A percentile compares a stretch with the other conserved stretches of the same genome.
These are phyloP conservation scores for Endocalyx cinctus DNA, from an alignment of 2,329 filamentous ascomycete genomes.

Conservation along the genomic window DNA sequence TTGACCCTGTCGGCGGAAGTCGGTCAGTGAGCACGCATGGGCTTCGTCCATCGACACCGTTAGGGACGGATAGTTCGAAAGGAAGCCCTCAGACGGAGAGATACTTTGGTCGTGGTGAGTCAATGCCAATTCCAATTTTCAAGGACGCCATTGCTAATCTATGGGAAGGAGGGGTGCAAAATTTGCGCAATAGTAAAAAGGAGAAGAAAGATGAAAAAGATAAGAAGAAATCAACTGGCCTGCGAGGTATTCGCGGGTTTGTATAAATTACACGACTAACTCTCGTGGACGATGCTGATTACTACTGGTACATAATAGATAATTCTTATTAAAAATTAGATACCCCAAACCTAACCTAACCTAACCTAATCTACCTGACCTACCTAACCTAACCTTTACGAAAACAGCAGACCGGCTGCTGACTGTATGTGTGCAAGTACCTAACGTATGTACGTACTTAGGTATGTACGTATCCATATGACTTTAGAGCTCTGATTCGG, in stretches of 20 bases:
- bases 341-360: too few relatives aligned
- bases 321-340: neutral
- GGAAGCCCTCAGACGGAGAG: constrained; percentile 34
- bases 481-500: too few relatives aligned
- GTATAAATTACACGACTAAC: constrained; percentile 15
- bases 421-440: too few relatives aligned
- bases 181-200: constrained; percentile 40
- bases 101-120: constrained; percentile 43
- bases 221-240: constrained; percentile 32
- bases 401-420: too few relatives aligned
- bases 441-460: too few relatives aligned
- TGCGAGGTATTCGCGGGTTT: constrained; percentile 35
- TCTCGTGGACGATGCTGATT: neutral
- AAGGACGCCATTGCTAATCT: too few relatives aligned
- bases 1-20: constrained; percentile 26
- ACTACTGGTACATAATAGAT: neutral
- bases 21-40: constrained; percentile 19
- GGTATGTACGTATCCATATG: too few relatives aligned
- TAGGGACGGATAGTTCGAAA: constrained; percentile 27
- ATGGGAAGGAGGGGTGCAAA: constrained; percentile 45
- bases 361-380: too few relatives aligned
- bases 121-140: too few relatives aligned
- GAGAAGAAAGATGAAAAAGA: constrained; percentile 46
- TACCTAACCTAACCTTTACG: too few relatives aligned
- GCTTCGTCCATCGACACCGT: constrained; percentile 34